phyloP scores from a whole-genome alignment of 441 rosid species.

The Codiaeum variegatum region DNA sequence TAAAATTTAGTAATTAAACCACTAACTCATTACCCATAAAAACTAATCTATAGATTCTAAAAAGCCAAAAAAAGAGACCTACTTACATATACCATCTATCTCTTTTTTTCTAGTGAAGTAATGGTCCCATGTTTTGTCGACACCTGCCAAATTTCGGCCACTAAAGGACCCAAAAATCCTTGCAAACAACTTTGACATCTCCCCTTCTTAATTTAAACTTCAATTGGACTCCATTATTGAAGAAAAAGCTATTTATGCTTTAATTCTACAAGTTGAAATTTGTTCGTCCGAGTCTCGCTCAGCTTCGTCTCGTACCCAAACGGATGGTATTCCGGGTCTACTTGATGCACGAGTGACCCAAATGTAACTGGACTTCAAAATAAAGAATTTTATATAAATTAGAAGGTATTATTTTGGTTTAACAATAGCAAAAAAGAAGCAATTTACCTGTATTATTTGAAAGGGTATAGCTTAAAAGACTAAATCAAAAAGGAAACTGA shows the following conservation, averaged over 20 bases:
- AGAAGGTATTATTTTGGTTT: too few relatives aligned
- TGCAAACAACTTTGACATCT: conserved; percentile 71
- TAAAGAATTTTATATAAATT: too few relatives aligned
- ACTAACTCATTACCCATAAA: not conserved
- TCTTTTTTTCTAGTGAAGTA: conserved; percentile 73
- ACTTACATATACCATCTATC: conserved; percentile 81
- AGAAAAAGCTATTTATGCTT: not conserved
- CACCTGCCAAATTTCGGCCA: conserved; percentile 48
- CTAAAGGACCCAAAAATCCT: conserved; percentile 62
- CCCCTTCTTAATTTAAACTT: not conserved
- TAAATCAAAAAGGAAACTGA: too few relatives aligned
- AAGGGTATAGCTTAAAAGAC: too few relatives aligned
- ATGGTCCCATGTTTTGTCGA: conserved; percentile 76
- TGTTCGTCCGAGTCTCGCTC: not conserved
- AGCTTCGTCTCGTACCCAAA: not conserved
- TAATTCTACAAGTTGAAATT: not conserved
- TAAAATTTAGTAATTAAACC: not conserved
- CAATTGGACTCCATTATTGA: conserved; percentile 9
- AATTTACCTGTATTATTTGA: too few relatives aligned
- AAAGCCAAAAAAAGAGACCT: conserved; percentile 19
- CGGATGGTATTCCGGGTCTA: not conserved
- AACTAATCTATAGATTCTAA: not conserved
- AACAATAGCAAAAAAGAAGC: too few relatives aligned
- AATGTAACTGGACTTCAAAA: too few relatives aligned
- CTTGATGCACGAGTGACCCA: not conserved